Evolutionary conservation across 768 basidiomycete genomes (phyloP).

Genomic region (Krasilnikovozyma curviuscula): DNA sequence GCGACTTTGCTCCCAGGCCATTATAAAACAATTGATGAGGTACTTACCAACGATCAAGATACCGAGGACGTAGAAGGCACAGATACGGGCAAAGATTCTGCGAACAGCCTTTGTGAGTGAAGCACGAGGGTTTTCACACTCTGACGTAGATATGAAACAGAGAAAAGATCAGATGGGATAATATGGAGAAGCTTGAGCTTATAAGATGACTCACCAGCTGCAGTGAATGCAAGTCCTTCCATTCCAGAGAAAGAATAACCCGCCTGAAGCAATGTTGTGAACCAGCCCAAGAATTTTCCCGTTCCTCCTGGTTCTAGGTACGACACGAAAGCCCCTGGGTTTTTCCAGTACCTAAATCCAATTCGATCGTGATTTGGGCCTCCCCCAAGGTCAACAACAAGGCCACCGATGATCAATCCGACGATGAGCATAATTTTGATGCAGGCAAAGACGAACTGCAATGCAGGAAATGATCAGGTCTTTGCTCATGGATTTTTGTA

Average conservation of each 20-base stretch:
- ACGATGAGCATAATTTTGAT: conserved; percentile 24
- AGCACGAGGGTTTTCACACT: conserved; percentile 55
- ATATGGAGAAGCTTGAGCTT: too few relatives aligned
- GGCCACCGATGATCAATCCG: conserved; percentile 29
- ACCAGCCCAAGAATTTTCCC: conserved; percentile 25
- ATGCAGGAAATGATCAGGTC: too few relatives aligned
- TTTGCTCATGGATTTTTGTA: too few relatives aligned
- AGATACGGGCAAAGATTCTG: conserved; percentile 60
- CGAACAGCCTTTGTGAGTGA: conserved; percentile 59
- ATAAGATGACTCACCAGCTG: too few relatives aligned
- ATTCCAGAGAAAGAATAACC: conserved; percentile 46
- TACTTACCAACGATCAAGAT: conserved; percentile 29
- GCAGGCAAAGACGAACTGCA: conserved; percentile 21
- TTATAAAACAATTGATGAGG: neutral
- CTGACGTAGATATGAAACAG: conserved; percentile 55
- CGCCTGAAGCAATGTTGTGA: conserved; percentile 17
- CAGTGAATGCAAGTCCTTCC: conserved; percentile 42
- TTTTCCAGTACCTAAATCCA: conserved; percentile 29
- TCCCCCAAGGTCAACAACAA: conserved; percentile 40
- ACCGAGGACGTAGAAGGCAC: conserved; percentile 58
- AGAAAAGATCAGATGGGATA: too few relatives aligned
- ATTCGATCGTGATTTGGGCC: conserved; percentile 38
- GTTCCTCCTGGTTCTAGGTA: conserved; percentile 3
- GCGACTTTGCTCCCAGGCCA: too few relatives aligned
- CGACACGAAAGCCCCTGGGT: conserved; percentile 16